Conservation (phyloP, 2,329 filamentous ascomycete species). For the Rutstroemia sydowiana region DNA sequence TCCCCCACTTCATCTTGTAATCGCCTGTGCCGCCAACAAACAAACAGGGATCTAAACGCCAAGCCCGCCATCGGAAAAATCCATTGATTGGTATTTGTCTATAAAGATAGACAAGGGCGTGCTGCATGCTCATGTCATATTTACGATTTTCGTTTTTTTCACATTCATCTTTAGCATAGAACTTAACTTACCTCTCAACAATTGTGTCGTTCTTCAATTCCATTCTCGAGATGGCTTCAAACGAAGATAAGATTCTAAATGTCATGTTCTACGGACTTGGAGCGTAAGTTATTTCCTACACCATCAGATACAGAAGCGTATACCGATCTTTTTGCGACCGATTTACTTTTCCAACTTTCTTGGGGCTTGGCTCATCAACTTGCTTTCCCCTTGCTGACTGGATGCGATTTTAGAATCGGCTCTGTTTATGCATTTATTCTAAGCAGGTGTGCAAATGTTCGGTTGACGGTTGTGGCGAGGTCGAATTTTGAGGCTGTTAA, state of each 20-base stretch:
- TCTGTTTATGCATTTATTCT: slow-evolving; percentile 52
- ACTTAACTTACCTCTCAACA: too few species aligned
- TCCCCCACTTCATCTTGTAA: too few species aligned
- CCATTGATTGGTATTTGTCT: too few species aligned
- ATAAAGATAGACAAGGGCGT: too few species aligned
- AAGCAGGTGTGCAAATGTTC: slow-evolving; percentile 35
- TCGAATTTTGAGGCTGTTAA: slow-evolving; percentile 52
- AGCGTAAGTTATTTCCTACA: neutral
- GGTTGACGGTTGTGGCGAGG: slow-evolving; percentile 53
- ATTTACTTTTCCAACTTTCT: too few species aligned
- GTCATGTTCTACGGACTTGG: slow-evolving; percentile 5
- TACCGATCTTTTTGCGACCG: too few species aligned
- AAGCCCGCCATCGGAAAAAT: neutral
- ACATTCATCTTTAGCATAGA: too few species aligned
- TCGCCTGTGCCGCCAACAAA: neutral
- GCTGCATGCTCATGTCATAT: too few species aligned
- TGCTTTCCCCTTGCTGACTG: neutral
- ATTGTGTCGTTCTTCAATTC: neutral
- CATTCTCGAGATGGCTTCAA: neutral
- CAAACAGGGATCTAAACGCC: neutral
- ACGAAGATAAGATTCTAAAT: neutral
- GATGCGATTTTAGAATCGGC: slow-evolving; percentile 38
- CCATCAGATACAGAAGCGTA: too few species aligned
- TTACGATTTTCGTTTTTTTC: too few species aligned
- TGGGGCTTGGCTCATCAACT: too few species aligned